phyloP scores from a whole-genome alignment of 2,329 filamentous ascomycete genomes.

The Fusarium denticulatum region DNA sequence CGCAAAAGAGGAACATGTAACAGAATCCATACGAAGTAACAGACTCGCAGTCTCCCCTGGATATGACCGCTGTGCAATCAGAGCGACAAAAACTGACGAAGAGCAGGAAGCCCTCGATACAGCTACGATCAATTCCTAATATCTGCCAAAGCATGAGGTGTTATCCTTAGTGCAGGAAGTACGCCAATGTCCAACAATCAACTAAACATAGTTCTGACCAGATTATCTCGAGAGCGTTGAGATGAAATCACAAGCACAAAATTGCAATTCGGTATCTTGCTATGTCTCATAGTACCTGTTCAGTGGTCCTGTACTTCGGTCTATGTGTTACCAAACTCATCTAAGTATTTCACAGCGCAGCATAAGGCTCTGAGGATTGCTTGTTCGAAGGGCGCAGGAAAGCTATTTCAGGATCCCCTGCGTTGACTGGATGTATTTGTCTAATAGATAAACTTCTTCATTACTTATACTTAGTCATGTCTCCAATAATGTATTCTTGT shows the following conservation, averaged over 20 bases:
- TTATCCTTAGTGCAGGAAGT: background rate
- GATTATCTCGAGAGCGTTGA: background rate
- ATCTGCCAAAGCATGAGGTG: too few relatives aligned
- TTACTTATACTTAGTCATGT: background rate
- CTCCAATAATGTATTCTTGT: background rate
- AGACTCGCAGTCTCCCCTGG: background rate
- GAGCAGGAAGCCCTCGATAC: background rate
- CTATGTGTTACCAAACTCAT: background rate
- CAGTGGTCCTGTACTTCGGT: background rate
- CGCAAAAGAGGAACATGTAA: background rate
- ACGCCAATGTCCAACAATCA: background rate
- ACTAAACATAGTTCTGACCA: background rate
- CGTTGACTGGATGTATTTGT: background rate
- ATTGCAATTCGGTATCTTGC: background rate
- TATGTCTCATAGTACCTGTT: background rate
- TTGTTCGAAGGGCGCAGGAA: background rate
- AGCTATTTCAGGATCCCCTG: background rate
- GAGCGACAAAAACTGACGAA: background rate
- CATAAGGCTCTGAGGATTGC: background rate
- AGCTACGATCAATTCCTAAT: background rate
- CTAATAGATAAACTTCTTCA: background rate
- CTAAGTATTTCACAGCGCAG: background rate
- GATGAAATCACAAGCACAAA: background rate
- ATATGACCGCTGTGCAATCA: background rate
- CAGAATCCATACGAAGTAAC: background rate